Percentiles rank a stretch among this genome's conserved stretches.
Conservation (phyloP, 768 basidiomycete species). For the Mycena rosella region DNA sequence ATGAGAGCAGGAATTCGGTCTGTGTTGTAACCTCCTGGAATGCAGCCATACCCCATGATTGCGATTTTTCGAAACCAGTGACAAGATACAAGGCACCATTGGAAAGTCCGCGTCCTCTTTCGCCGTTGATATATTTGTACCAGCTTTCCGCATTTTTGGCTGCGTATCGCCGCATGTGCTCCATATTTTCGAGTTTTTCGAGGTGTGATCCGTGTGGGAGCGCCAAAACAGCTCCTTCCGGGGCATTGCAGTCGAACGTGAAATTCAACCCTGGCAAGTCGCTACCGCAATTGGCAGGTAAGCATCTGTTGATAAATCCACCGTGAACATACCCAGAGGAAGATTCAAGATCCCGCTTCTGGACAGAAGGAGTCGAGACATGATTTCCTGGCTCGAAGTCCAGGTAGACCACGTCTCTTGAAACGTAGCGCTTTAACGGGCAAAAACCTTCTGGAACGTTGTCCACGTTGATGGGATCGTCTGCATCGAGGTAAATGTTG, state of each 20-base stretch:
- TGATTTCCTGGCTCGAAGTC: slow-evolving; percentile 4
- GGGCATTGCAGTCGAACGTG: slow-evolving; percentile 8
- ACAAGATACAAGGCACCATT: slow-evolving; percentile 37
- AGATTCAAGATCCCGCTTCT: neutral
- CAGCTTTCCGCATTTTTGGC: slow-evolving; percentile 33
- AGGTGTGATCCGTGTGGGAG: slow-evolving; percentile 32
- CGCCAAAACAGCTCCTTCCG: slow-evolving; percentile 34
- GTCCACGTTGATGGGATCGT: slow-evolving; percentile 43
- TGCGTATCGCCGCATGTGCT: slow-evolving; percentile 29
- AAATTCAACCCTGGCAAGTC: slow-evolving; percentile 18
- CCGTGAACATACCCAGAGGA: neutral
- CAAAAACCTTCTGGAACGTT: slow-evolving; percentile 45
- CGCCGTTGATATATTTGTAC: slow-evolving; percentile 33
- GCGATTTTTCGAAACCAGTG: slow-evolving; percentile 37
- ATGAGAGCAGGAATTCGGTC: neutral
- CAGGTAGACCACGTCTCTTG: neutral
- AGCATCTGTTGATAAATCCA: neutral
- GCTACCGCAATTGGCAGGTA: neutral
- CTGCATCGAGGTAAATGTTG: slow-evolving; percentile 43
- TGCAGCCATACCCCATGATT: slow-evolving; percentile 32
- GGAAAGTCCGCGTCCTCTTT: slow-evolving; percentile 22
- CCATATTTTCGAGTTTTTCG: slow-evolving; percentile 11
- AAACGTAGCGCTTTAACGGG: neutral
- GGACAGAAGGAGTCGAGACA: neutral
- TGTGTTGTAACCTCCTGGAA: neutral